phyloP scores from a whole-genome alignment of 768 basidiomycete species.

The Leucocoprinus sp. region DNA sequence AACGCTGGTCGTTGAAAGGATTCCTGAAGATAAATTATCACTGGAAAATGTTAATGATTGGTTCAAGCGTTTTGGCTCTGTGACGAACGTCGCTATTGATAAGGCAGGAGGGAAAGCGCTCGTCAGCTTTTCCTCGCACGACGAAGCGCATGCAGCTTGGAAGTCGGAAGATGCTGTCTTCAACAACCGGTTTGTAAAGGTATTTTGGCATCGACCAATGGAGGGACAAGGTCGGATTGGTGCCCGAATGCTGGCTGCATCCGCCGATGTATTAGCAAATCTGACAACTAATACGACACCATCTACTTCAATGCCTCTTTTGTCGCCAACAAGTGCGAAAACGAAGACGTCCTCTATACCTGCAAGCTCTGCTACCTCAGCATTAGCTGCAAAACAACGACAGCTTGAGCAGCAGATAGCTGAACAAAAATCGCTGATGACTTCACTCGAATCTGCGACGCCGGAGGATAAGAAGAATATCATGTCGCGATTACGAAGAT shows the following conservation, averaged over 20 bases:
- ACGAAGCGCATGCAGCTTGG: constrained; percentile 84
- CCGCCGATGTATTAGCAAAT: constrained; percentile 67
- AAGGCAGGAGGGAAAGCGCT: constrained; percentile 66
- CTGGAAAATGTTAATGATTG: constrained; percentile 75
- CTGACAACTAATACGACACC: constrained; percentile 26
- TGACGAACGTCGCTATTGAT: constrained; percentile 90
- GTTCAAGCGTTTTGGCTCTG: constrained; percentile 89
- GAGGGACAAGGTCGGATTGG: constrained; percentile 83
- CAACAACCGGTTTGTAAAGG: constrained; percentile 87
- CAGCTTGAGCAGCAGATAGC: constrained; percentile 74
- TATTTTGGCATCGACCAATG: constrained; percentile 93
- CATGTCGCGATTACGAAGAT: constrained; percentile 64
- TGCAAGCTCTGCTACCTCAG: constrained; percentile 24
- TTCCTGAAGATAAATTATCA: constrained; percentile 75
- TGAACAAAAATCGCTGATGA: constrained; percentile 85
- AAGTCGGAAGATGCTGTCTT: constrained; percentile 94
- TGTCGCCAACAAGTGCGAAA: neutral
- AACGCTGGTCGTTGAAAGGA: constrained; percentile 90
- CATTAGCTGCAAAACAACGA: constrained; percentile 67
- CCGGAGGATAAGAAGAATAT: constrained; percentile 73
- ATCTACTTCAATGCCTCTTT: constrained; percentile 18
- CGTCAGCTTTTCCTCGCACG: constrained; percentile 78
- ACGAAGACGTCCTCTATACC: constrained; percentile 9
- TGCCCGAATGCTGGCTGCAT: constrained; percentile 70
- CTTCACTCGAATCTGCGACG: constrained; percentile 51